Evolutionary conservation across 805 yeast species (phyloP).

Genomic region (Saccharomycopsis synnaedendra): DNA sequence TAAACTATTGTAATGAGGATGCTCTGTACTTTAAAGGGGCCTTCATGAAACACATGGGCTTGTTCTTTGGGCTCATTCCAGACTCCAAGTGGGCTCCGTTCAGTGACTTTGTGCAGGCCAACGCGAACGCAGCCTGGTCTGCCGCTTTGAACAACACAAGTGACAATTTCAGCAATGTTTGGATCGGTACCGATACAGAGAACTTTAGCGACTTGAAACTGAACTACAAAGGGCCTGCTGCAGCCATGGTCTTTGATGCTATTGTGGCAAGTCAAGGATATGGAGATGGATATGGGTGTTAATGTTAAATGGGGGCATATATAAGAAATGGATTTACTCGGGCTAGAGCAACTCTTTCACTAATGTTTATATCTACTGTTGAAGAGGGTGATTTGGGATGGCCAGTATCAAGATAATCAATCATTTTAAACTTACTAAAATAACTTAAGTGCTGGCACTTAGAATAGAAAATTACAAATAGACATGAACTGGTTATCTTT

Average conservation of each 20-base stretch:
- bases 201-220: background rate
- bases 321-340: background rate
- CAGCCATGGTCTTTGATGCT: background rate
- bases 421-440: too few species aligned
- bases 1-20: background rate
- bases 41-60: background rate
- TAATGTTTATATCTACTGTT: too few species aligned
- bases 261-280: background rate
- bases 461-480: too few species aligned
- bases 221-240: background rate
- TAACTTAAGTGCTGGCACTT: too few species aligned
- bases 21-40: background rate
- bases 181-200: background rate
- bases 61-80: background rate
- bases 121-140: slow-evolving; percentile 3
- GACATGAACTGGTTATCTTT: too few species aligned
- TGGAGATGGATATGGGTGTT: background rate
- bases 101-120: background rate
- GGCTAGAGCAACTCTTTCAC: too few species aligned
- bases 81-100: background rate
- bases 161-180: background rate
- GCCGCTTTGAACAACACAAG: background rate
- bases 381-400: too few species aligned
- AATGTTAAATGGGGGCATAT: background rate
- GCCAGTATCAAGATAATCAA: too few species aligned